Percentiles rank a stretch among this genome's conserved stretches.
These are phyloP conservation scores for Pelagophyceae sp. DNA, from an alignment of 352 stramenopile species.

Conservation along the genomic window DNA sequence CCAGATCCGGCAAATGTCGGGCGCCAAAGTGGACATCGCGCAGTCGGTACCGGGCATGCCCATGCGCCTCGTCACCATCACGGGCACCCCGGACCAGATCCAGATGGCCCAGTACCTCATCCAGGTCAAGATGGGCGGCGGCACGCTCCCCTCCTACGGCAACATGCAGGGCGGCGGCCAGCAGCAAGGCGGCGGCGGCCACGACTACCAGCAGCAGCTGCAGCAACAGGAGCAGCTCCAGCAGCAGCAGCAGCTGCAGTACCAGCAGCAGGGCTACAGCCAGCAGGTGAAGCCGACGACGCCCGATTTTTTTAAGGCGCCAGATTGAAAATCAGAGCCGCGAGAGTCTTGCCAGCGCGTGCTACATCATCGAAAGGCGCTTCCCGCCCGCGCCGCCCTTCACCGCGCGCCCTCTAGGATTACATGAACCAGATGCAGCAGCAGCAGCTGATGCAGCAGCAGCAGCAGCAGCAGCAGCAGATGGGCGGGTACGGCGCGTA, in stretches of 20 bases:
- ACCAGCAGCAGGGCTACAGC: not conserved
- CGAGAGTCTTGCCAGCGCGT: no score
- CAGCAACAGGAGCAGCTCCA: not conserved
- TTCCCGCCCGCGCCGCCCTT: not conserved
- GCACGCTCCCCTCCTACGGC: not conserved
- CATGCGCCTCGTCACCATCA: slow-evolving; percentile 18
- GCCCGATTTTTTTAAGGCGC: not conserved
- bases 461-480: not conserved
- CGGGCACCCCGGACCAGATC: slow-evolving; percentile 16
- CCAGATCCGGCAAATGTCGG: slow-evolving; percentile 14
- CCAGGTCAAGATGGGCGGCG: slow-evolving; percentile 19
- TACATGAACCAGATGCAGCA: not conserved
- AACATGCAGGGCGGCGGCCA: not conserved
- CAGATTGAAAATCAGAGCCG: not conserved
- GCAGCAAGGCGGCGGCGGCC: not conserved
- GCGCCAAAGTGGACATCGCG: slow-evolving; percentile 15
- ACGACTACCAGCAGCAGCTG: not conserved
- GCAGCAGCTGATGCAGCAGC: not conserved
- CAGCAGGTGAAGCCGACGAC: not conserved
- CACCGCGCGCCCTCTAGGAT: no score
- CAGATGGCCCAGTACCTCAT: slow-evolving; percentile 22
- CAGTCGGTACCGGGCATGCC: slow-evolving; percentile 17
- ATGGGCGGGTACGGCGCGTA: not conserved
- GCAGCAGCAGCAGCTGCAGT: not conserved
- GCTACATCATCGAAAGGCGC: not conserved